phyloP scores from a whole-genome alignment of 1,139 yeast genomes.

The Taphrina pruni region DNA sequence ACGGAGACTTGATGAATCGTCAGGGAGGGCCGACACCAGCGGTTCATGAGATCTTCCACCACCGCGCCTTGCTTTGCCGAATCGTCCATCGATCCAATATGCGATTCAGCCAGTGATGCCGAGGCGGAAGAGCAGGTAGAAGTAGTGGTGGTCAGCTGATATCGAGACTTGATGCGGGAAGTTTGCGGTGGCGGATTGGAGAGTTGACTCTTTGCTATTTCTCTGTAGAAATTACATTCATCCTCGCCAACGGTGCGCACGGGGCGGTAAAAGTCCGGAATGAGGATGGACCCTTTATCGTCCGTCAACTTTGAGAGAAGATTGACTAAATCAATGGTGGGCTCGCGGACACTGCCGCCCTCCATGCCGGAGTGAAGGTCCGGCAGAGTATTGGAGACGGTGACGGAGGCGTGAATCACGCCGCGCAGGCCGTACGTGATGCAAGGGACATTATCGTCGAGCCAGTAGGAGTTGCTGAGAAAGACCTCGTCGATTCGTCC shows the following conservation, averaged over 20 bases:
- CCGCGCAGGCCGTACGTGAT: slow-evolving; percentile 93
- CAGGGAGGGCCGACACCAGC: slow-evolving; percentile 90
- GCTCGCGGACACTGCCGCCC: slow-evolving; percentile 90
- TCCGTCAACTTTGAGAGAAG: slow-evolving; percentile 68
- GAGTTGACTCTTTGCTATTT: slow-evolving; percentile 53
- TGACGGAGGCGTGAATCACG: slow-evolving; percentile 77
- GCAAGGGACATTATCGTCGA: slow-evolving; percentile 87
- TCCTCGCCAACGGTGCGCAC: slow-evolving; percentile 62
- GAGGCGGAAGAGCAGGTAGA: background rate
- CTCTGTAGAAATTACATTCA: slow-evolving; percentile 67
- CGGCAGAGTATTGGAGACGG: slow-evolving; percentile 71
- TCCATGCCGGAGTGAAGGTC: slow-evolving; percentile 97
- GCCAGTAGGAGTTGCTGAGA: slow-evolving; percentile 91
- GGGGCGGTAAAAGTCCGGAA: slow-evolving; percentile 74
- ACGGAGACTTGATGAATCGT: slow-evolving; percentile 86
- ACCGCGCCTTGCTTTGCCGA: slow-evolving; percentile 22
- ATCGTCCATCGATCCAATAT: background rate
- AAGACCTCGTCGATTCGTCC: slow-evolving; percentile 87
- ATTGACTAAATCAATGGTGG: slow-evolving; percentile 82
- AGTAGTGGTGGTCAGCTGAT: background rate
- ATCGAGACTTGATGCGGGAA: background rate
- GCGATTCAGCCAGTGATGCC: background rate
- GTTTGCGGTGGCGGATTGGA: slow-evolving; percentile 8
- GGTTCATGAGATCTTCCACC: slow-evolving; percentile 67
- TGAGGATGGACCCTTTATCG: slow-evolving; percentile 61